phyloP scores from a whole-genome alignment of 2,329 filamentous ascomycete species.

The Penicillium aurantiogriseum region DNA sequence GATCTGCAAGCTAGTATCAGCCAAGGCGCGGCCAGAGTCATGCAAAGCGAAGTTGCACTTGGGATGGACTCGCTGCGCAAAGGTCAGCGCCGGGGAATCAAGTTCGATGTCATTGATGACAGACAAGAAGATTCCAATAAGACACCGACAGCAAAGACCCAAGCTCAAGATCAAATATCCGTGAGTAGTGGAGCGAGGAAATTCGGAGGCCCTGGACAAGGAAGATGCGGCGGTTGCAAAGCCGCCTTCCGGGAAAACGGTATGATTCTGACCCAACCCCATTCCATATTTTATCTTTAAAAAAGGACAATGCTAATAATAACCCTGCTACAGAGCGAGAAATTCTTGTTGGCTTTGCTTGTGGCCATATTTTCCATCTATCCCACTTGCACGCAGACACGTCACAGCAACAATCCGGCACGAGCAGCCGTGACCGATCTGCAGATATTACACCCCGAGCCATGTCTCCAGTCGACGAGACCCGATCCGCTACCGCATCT shows the following conservation, averaged over 20 bases:
- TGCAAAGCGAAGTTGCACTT: conserved; percentile 80
- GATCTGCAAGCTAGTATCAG: conserved; percentile 94
- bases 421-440: conserved; percentile 20
- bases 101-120: conserved; percentile 68
- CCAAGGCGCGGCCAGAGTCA: conserved; percentile 79
- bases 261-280: conserved; percentile 17
- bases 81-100: conserved; percentile 81
- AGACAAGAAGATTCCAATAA: conserved; percentile 11
- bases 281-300: neutral
- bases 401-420: conserved; percentile 20
- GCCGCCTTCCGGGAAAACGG: conserved; percentile 40
- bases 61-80: conserved; percentile 78
- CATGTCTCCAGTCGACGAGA: conserved; percentile 29
- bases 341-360: conserved; percentile 64
- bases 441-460: conserved; percentile 23
- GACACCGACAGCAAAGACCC: conserved; percentile 14
- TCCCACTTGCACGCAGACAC: conserved; percentile 54
- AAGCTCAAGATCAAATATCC: conserved; percentile 14
- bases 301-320: neutral
- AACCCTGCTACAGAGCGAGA: conserved; percentile 46
- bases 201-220: conserved; percentile 16
- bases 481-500: conserved; percentile 30
- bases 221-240: conserved; percentile 41
- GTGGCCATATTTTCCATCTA: conserved; percentile 67
- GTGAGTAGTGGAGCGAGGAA: conserved; percentile 10